A percentile compares a stretch with the other conserved stretches of the same genome.
Evolutionary conservation across 1,284 basidiomycete species (phyloP).

Genomic region (Kwoniella shivajii): DNA sequence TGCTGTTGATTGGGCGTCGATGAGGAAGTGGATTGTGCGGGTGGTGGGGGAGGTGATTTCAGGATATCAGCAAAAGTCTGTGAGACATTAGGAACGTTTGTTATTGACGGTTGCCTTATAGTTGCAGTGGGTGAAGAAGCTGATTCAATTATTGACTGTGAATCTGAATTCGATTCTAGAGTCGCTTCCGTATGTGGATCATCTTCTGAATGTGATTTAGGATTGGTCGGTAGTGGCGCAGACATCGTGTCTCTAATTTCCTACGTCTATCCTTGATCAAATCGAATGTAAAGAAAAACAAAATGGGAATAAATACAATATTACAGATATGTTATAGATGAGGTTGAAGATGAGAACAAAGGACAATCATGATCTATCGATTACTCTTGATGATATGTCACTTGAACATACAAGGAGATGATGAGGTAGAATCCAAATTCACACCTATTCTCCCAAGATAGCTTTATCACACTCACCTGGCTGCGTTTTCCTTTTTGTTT

Average conservation of each 20-base stretch:
- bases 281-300: too few species aligned
- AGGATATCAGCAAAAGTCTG: constrained; percentile 17
- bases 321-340: background rate
- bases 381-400: background rate
- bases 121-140: constrained; percentile 26
- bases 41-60: constrained; percentile 5
- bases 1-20: background rate
- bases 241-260: too few species aligned
- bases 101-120: constrained; percentile 12
- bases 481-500: too few species aligned
- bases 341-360: background rate
- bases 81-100: constrained; percentile 4
- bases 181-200: too few species aligned
- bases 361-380: background rate
- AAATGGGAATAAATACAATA: background rate
- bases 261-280: background rate
- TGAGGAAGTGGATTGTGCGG: background rate
- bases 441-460: too few species aligned
- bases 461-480: too few species aligned
- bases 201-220: background rate
- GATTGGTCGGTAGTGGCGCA: background rate
- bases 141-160: constrained; percentile 3
- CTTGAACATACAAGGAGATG: too few species aligned
- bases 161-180: background rate
- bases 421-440: too few species aligned